Evolutionary conservation across 176 grass and related monocot species (phyloP).

Genomic region (Tillandsia fasciculata): DNA sequence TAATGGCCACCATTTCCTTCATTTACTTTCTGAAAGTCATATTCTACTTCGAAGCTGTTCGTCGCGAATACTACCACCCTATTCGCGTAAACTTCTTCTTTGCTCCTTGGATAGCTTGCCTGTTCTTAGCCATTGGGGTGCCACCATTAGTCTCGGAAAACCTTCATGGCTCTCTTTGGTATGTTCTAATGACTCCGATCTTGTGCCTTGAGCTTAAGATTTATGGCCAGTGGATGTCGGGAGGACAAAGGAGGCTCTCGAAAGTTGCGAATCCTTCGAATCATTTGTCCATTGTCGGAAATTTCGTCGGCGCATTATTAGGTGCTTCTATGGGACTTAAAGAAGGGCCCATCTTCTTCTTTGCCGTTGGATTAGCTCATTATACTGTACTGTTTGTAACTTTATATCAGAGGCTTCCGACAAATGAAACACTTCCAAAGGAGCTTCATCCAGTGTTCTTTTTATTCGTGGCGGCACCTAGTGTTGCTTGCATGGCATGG

Average conservation of each 20-base stretch:
- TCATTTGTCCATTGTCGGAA: conserved; percentile 77
- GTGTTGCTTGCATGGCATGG: conserved; percentile 78
- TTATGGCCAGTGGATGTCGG: conserved; percentile 96
- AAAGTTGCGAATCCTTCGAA: conserved; percentile 85
- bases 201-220: conserved; percentile 85
- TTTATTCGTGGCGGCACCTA: conserved; percentile 82
- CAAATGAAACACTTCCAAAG: conserved; percentile 73
- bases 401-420: conserved; percentile 93
- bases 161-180: conserved; percentile 55
- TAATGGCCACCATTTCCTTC: conserved; percentile 29
- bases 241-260: conserved; percentile 66
- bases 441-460: conserved; percentile 95
- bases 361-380: conserved; percentile 75
- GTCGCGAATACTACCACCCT: conserved; percentile 87
- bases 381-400: conserved; percentile 88
- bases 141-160: conserved; percentile 24
- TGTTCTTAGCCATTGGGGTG: conserved; percentile 71
- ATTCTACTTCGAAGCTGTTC: conserved; percentile 80
- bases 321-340: conserved; percentile 67
- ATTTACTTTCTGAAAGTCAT: conserved; percentile 60
- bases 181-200: conserved; percentile 78
- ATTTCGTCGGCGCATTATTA: conserved; percentile 87
- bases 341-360: conserved; percentile 85
- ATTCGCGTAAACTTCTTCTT: conserved; percentile 97
- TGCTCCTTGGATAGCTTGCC: conserved; percentile 89